These are phyloP conservation scores for Fusarium praegraminearum DNA, from an alignment of 2,329 filamentous ascomycete genomes.

Conservation along the genomic window DNA sequence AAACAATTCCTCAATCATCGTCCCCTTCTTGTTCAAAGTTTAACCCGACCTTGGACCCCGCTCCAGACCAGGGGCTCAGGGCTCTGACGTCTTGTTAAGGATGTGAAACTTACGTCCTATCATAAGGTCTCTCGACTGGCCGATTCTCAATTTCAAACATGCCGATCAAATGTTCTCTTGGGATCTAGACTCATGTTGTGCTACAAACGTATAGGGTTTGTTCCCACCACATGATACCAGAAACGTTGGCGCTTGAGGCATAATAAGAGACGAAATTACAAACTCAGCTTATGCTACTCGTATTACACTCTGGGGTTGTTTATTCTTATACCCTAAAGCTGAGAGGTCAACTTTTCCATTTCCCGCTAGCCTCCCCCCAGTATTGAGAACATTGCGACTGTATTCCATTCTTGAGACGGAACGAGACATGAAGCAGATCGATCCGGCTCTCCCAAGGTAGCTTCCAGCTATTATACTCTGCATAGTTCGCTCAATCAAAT, in stretches of 20 bases:
- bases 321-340: background rate
- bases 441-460: background rate
- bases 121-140: background rate
- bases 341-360: background rate
- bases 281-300: background rate
- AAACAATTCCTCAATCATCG: background rate
- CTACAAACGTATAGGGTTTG: background rate
- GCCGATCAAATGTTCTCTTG: conserved; percentile 9
- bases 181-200: background rate
- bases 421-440: background rate
- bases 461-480: background rate
- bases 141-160: background rate
- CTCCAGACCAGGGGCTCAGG: background rate
- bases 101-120: background rate
- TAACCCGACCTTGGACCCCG: background rate
- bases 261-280: background rate
- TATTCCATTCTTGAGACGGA: background rate
- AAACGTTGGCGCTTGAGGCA: background rate
- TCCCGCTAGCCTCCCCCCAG: background rate
- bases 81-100: background rate
- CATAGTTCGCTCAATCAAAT: background rate
- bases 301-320: background rate
- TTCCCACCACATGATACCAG: background rate
- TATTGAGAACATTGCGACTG: background rate
- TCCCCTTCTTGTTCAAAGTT: background rate